Evolutionary conservation across 2,329 filamentous ascomycete species (phyloP), one percentile per base, ranked within the genome.

Genomic region (Beauveria varroae): DNA sequence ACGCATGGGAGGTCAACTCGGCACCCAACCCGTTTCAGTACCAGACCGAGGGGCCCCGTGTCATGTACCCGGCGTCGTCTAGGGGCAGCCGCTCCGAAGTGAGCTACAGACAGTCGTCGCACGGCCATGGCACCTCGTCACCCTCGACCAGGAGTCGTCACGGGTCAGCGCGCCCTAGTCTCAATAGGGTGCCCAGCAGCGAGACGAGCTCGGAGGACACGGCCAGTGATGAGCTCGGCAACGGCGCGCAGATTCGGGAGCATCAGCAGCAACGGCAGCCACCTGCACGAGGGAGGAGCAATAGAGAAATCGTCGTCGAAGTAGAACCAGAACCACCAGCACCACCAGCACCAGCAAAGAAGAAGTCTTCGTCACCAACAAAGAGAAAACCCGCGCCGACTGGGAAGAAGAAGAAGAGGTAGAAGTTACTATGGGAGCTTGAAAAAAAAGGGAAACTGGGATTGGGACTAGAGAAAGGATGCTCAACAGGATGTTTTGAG

Each of bases 1-100:
- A 77, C 20, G 67, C 70, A 24, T 69, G 69, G 67, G 37, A 28
- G 5, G 20, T 10, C 6, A 34, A 49, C 22, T 68, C 69, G 22
- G 60, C 64, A 5, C 61, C 73, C 16, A 78, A 85, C 62, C 81
- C 82, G 5, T 84, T 85, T 63, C 76, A 77, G 63, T 85, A 79
- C 67, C 80, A 83, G 71, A 79, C 78, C 4, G 73, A 72, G 24
- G 79, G 77, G 14, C 68, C 79, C 41, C 76, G 75, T 37, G 70
- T 70, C 58, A 66, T 76, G 16, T 70, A 73, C 57, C 67, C 72
- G 34, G 69, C 68, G 53, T 65, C 70, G 16, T 69, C 74, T 51
- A 74, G 74, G 65, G 73, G 76, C 18, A 75, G 74, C n/a, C 68
- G 73, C 40, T 63, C 69, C 1, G 73, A 74, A 6, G 50, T 63